phyloP scores from a whole-genome alignment of 2,329 filamentous ascomycete species.

The Ophiostoma australiae region DNA sequence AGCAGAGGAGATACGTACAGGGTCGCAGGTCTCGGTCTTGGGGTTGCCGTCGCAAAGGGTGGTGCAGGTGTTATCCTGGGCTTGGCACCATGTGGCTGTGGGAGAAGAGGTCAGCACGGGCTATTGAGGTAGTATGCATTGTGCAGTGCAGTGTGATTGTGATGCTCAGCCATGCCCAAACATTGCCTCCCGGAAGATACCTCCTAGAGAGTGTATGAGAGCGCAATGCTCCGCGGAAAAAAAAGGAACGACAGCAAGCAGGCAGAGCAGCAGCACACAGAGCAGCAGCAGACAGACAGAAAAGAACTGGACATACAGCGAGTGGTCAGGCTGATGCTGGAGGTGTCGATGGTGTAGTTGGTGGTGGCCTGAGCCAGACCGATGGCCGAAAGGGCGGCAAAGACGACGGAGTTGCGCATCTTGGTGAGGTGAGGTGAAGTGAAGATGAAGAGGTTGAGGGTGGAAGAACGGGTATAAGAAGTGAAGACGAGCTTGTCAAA shows the following conservation, averaged over 20 bases:
- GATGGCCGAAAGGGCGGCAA: slow-evolving; percentile 42
- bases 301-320: slow-evolving; percentile 38
- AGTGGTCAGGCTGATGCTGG: slow-evolving; percentile 32
- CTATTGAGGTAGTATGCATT: not conserved
- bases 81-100: slow-evolving; percentile 49
- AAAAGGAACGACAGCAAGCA: not conserved
- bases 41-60: slow-evolving; percentile 43
- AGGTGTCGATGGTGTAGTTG: slow-evolving; percentile 45
- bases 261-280: slow-evolving; percentile 25
- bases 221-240: too few relatives aligned
- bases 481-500: slow-evolving; percentile 16
- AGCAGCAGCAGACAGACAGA: slow-evolving; percentile 18
- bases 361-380: slow-evolving; percentile 32
- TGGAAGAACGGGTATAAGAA: slow-evolving; percentile 12
- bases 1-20: slow-evolving; percentile 38
- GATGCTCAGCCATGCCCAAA: not conserved
- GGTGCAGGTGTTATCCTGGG: slow-evolving; percentile 47
- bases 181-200: not conserved
- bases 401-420: slow-evolving; percentile 42
- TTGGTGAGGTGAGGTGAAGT: slow-evolving; percentile 27
- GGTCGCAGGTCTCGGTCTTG: slow-evolving; percentile 42
- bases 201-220: not conserved
- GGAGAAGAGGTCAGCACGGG: not conserved
- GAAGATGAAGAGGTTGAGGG: not conserved
- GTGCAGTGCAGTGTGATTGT: not conserved